These are phyloP conservation scores for Aspergillus piperis DNA, from an alignment of 2,329 filamentous ascomycete genomes.

Conservation along the genomic window DNA sequence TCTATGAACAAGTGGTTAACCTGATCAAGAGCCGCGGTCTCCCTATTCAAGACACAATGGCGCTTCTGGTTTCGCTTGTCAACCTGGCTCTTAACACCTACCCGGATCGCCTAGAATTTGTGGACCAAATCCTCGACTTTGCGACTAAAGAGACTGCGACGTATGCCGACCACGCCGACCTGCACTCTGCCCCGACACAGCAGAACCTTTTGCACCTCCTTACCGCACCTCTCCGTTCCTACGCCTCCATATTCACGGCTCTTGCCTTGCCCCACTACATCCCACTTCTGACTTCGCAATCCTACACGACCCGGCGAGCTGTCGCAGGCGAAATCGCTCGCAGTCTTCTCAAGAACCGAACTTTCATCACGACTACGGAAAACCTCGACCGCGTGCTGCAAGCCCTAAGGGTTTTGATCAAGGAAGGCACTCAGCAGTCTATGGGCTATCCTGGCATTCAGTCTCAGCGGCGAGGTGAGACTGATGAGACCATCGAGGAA, in stretches of 20 bases:
- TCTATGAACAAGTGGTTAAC: conserved; percentile 93
- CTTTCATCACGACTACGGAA: conserved; percentile 71
- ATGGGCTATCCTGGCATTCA: conserved; percentile 79
- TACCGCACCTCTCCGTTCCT: conserved; percentile 85
- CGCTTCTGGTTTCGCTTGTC: conserved; percentile 85
- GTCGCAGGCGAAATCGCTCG: conserved; percentile 87
- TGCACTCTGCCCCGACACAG: conserved; percentile 85
- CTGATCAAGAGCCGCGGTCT: conserved; percentile 88
- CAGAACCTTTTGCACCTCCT: conserved; percentile 85
- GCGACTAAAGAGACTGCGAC: conserved; percentile 83
- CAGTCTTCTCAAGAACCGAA: conserved; percentile 79
- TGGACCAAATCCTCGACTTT: conserved; percentile 90
- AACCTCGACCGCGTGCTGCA: conserved; percentile 88
- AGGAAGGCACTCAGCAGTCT: conserved; percentile 84
- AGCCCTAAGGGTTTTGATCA: conserved; percentile 86
- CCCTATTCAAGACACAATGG: conserved; percentile 92
- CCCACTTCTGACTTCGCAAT: conserved; percentile 84
- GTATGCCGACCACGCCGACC: conserved; percentile 89
- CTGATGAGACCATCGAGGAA: conserved; percentile 96
- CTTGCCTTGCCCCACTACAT: conserved; percentile 89
- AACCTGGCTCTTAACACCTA: conserved; percentile 97
- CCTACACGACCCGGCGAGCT: conserved; percentile 85
- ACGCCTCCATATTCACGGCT: conserved; percentile 94
- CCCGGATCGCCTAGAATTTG: conserved; percentile 86
- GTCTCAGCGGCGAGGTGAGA: conserved; percentile 75